A percentile compares a stretch with the other conserved stretches of the same genome.
phyloP scores from a whole-genome alignment of 495 filamentous ascomycete genomes.

The Daldinia caldariorum region DNA sequence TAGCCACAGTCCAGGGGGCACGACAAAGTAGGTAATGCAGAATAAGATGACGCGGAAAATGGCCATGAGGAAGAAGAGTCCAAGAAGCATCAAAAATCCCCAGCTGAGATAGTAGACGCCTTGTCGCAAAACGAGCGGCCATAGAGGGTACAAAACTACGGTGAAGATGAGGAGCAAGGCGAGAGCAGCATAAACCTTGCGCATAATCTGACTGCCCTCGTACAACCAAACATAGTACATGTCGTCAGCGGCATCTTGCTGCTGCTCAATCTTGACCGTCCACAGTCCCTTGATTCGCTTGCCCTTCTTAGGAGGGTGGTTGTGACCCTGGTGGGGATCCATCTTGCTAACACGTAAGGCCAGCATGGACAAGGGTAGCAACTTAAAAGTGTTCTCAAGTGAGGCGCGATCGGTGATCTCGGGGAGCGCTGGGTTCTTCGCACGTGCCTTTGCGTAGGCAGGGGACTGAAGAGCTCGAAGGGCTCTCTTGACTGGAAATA shows the following conservation, averaged over 20 bases:
- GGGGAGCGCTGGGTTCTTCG: conserved; percentile 89
- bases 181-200: conserved; percentile 86
- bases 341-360: conserved; percentile 89
- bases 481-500: conserved; percentile 85
- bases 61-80: conserved; percentile 96
- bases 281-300: conserved; percentile 96
- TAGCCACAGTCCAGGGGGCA: conserved; percentile 91
- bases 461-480: conserved; percentile 91
- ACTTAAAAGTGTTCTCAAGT: conserved; percentile 92
- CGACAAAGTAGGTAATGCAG: conserved; percentile 84
- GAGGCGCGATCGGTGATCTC: conserved; percentile 85
- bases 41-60: conserved; percentile 98
- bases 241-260: conserved; percentile 90
- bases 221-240: conserved; percentile 98
- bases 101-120: conserved; percentile 99
- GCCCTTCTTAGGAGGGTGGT: conserved; percentile 71
- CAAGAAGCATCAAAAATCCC: conserved; percentile 89
- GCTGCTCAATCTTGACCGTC: conserved; percentile 96
- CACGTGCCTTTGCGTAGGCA: conserved; percentile 84
- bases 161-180: conserved; percentile 84
- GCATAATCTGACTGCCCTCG: conserved; percentile 91
- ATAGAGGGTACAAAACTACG: conserved; percentile 94
- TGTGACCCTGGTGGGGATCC: conserved; percentile 78
- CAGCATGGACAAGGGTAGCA: conserved; percentile 93
- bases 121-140: conserved; percentile 89